Percentiles rank a stretch among this genome's conserved stretches.
Evolutionary conservation across 148 eudicot species (phyloP).

Genomic region (Spergularia bocconei): DNA sequence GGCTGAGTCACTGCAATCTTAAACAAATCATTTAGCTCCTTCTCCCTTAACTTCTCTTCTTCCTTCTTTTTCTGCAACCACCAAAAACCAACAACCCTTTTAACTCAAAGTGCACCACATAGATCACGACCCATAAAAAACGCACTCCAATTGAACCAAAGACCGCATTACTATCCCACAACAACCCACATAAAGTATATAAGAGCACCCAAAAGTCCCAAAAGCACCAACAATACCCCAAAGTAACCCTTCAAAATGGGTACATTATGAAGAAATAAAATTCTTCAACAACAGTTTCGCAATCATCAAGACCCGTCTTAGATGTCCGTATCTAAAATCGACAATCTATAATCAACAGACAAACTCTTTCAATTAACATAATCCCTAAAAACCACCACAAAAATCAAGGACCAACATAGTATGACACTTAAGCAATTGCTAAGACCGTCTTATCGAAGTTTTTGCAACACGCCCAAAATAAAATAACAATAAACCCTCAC

Average conservation of each 20-base stretch:
- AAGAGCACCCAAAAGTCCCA: neutral
- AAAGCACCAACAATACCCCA: neutral
- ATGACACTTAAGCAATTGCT: too few species aligned
- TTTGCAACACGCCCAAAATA: too few species aligned
- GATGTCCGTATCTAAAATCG: too few species aligned
- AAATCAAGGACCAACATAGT: too few species aligned
- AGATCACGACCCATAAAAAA: neutral
- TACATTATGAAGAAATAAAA: neutral
- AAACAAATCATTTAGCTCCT: conserved; percentile 77
- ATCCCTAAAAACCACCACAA: too few species aligned
- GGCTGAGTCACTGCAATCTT: conserved; percentile 91
- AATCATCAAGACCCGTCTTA: too few species aligned
- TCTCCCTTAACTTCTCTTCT: conserved; percentile 78
- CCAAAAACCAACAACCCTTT: conserved; percentile 6
- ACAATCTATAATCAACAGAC: too few species aligned
- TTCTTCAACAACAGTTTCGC: too few species aligned
- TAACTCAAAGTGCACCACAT: neutral
- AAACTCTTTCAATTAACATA: too few species aligned
- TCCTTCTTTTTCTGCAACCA: conserved; percentile 82
- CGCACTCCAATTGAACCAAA: neutral
- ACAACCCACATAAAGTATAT: neutral
- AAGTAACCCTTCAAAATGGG: neutral
- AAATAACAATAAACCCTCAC: too few species aligned
- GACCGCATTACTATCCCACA: neutral
- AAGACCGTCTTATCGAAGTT: too few species aligned